These are phyloP conservation scores for Triticum dicoccoides DNA, from an alignment of 176 grass and related monocot species.

Conservation along the genomic window DNA sequence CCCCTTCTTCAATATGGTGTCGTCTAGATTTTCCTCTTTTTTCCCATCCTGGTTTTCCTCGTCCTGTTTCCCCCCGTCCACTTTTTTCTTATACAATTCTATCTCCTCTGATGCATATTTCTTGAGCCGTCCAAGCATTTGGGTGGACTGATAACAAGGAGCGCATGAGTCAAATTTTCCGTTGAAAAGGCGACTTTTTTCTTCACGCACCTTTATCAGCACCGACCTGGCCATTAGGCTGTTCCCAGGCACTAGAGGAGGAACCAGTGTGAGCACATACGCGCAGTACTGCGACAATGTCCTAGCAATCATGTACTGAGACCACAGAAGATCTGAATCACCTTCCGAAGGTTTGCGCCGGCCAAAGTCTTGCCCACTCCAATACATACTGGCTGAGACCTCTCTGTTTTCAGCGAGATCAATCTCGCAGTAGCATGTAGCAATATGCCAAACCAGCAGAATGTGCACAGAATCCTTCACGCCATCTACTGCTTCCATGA, in stretches of 20 bases:
- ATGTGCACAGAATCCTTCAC: background rate
- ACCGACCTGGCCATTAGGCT: background rate
- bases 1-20: background rate
- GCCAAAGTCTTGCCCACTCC: background rate
- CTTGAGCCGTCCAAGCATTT: background rate
- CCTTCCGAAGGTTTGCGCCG: background rate
- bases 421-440: slow-evolving; percentile 26
- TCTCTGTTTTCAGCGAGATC: background rate
- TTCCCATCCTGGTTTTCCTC: no score
- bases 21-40: background rate
- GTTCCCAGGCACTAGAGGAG: background rate
- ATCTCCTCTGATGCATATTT: background rate
- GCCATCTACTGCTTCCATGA: accelerated
- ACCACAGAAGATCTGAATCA: background rate
- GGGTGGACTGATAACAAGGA: background rate
- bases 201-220: background rate
- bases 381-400: background rate
- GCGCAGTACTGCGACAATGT: slow-evolving; percentile 15
- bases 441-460: slow-evolving; percentile 27
- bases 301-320: background rate
- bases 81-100: background rate
- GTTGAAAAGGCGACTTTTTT: background rate
- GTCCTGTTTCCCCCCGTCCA: no score
- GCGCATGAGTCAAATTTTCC: background rate
- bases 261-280: background rate